Evolutionary conservation across 1,139 yeast genomes (phyloP).

Genomic region (Citeromyces hawaiiensis): DNA sequence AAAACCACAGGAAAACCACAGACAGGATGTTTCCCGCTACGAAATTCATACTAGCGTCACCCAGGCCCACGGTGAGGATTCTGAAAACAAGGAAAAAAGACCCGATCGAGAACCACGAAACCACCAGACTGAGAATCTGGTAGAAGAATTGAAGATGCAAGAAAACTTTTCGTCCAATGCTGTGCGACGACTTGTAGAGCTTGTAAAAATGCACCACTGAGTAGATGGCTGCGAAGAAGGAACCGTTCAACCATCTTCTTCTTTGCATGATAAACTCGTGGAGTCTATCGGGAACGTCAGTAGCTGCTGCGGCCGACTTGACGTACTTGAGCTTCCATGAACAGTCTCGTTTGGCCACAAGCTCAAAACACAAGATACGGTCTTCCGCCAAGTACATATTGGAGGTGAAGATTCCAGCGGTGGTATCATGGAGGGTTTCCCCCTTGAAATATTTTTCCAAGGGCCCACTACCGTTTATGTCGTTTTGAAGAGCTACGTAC

Average conservation of each 20-base stretch:
- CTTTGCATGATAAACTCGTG: slow-evolving; percentile 68
- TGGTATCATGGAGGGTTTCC: slow-evolving; percentile 46
- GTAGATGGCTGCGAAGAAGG: slow-evolving; percentile 72
- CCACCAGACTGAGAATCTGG: slow-evolving; percentile 49
- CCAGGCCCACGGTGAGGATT: slow-evolving; percentile 1
- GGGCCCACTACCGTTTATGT: slow-evolving; percentile 31
- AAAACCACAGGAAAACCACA: slow-evolving; percentile 79
- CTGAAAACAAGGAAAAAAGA: slow-evolving; percentile 41
- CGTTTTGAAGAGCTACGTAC: slow-evolving; percentile 52
- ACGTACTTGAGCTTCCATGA: slow-evolving; percentile 61
- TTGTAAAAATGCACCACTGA: slow-evolving; percentile 60
- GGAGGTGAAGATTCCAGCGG: slow-evolving; percentile 44
- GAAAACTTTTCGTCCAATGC: slow-evolving; percentile 43
- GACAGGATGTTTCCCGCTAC: slow-evolving; percentile 59
- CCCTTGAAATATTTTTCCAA: slow-evolving; percentile 71
- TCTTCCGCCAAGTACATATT: slow-evolving; percentile 82
- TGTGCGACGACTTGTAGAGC: slow-evolving; percentile 60
- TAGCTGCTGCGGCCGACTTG: slow-evolving; percentile 65
- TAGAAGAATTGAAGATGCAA: slow-evolving; percentile 61
- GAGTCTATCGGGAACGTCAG: slow-evolving; percentile 69
- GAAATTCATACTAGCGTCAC: slow-evolving; percentile 18
- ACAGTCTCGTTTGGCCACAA: slow-evolving; percentile 55
- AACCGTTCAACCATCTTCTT: slow-evolving; percentile 79
- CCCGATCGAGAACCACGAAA: slow-evolving; percentile 73
- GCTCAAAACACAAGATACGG: slow-evolving; percentile 69